Evolutionary conservation across 805 yeast genomes (phyloP), one percentile per base, ranked within the genome.

Genomic region (Wickerhamiella sorbophila): DNA sequence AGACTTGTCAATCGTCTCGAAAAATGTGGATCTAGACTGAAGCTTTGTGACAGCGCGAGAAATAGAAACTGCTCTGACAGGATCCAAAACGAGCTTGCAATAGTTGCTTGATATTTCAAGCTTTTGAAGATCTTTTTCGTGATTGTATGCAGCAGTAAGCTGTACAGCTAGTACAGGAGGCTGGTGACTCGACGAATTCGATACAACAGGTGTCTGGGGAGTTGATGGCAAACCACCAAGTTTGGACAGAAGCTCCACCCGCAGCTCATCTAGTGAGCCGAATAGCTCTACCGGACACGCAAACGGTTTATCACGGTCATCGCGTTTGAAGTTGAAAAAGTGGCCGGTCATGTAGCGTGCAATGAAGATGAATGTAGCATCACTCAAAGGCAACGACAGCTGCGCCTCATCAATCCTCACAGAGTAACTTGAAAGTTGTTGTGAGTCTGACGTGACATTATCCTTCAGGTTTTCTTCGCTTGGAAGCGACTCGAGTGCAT

Each of bases 81-180:
- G 47, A 24, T 36, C 26, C 9, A 44, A 31, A n/a, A 15, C 14
- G 6, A 36, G 17, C 3, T 26, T 31, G 31, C 38, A 38, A 31
- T 29, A 41, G 19, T 41, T 44, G 29, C 47, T 41, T 16, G 44
- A 38, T 10, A 44, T 12, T 18, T 44, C 37, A 22, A 44, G 12
- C 21, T 43, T 39, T 16, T 32, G n/a, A 4, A 31, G 31, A 9
- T 31, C 19, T 5, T 40, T 22, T 22, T 24, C 15, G 3, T 32
- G 20, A 18, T 29, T 36, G 31, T 41, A 38, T 18, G 38, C 32
- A 4, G 38, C 40, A 3, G 43, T 27, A 9, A 44, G 33, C 37
- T 44, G 44, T 3, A 36, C 17, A 21, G 42, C 33, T 16, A 44
- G 21, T 4, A 44, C 32, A 5, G 37, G 37, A 24, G 37, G 24